A percentile compares a stretch with the other conserved stretches of the same genome.
phyloP scores from a whole-genome alignment of 345 rosid genomes.

The Physaria fendleri region DNA sequence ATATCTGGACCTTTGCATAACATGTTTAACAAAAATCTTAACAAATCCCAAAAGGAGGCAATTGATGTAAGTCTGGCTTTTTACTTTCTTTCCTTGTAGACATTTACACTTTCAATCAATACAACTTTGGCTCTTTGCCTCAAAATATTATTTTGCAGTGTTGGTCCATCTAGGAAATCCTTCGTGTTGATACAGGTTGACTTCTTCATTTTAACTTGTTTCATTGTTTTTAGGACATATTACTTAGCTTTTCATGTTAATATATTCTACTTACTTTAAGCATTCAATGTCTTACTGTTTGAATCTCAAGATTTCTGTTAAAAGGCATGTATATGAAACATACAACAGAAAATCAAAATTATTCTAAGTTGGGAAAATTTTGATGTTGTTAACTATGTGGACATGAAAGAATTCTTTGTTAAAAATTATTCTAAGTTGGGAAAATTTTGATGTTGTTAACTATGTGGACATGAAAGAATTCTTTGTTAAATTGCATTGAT shows the following conservation, averaged over 20 bases:
- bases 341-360: background rate
- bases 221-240: background rate
- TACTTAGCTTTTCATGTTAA: background rate
- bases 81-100: background rate
- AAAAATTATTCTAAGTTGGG: background rate
- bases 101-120: background rate
- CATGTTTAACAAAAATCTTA: constrained; percentile 60
- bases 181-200: constrained; percentile 90
- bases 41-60: constrained; percentile 82
- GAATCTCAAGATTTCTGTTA: background rate
- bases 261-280: background rate
- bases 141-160: constrained; percentile 44
- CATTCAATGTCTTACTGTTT: background rate
- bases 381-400: background rate
- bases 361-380: background rate
- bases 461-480: background rate
- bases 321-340: background rate
- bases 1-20: too few species aligned
- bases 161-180: constrained; percentile 73
- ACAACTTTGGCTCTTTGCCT: constrained; percentile 11
- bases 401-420: background rate
- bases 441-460: background rate
- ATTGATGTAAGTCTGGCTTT: constrained; percentile 54
- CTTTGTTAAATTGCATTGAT: background rate
- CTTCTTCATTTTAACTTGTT: constrained; percentile 16